Evolutionary conservation across 176 grass and related monocot species (phyloP), one percentile per base, ranked within the genome.

Genomic region (barley (Hordeum vulgare)): DNA sequence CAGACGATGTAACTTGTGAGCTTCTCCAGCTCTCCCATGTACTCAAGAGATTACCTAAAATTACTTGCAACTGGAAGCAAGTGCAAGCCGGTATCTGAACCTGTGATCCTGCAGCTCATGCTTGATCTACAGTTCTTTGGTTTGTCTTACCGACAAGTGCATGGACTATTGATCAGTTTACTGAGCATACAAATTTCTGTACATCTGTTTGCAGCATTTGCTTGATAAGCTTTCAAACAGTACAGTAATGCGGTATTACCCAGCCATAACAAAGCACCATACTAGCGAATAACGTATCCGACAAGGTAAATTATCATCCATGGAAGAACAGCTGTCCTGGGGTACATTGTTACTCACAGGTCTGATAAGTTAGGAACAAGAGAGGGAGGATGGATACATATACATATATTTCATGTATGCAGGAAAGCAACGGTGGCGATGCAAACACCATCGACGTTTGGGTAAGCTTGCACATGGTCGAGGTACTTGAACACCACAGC

Each of bases 391-490:
- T 21, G 18, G 24, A 56, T 34, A 8, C 29, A 61, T 80, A 61
- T 74, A 75, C 74, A 83, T 75, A 37, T 80, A 69, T 67, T 27
- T 94, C 80, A 91, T 25, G 77, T 79, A 41, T 69, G 89, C 54
- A 87, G 36, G 85, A 95, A 95, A 73, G 89, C 95, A 74, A 98
- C 89, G 2, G 89, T 98, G 7, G 86, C 72, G 12, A 95, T 74
- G 75, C 75, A 86, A 17, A 86, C 86, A 18, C 85, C 86, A 81
- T 93, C 88, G 10, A 85, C 76, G n/a, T 68, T 88, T 7, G 85
- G 87, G 78, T 98, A 98, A 74, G 82, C 93, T 61, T 70, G 86
- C 33, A 98, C 76, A 23, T 93, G 95, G 75, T 93, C 90, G 7
- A 98, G 53, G 81, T 98, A 98, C 80, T 79, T 92, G 76, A 98